Base-by-base conservation (phyloP, 2,329 filamentous ascomycete species). In the Aureobasidium sp. region DNA sequence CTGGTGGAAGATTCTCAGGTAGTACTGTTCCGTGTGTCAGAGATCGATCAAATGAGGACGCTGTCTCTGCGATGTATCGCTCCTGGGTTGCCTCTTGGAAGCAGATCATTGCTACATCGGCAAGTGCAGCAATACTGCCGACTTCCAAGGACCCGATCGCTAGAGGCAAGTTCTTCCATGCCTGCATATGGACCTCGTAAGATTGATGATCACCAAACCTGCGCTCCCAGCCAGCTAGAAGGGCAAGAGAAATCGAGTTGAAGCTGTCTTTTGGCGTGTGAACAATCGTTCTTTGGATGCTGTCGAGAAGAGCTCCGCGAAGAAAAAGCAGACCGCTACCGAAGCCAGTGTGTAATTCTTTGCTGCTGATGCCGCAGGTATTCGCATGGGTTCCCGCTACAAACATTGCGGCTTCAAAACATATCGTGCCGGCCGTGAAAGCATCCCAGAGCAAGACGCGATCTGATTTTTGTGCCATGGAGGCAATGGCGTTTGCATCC, bases 151-250 rank as follows among this genome's bases (percentile, higher is more conserved):
- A 61, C 21, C 61, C 60, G 4, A 51, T 13, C 0, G 63, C 31
- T 3, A 66, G 58, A 5, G 62, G 57, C n/a, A 66, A 43, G 23
- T 40, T 55, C 17, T 60, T 57, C 65, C 65, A 66, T 9, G 65
- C 65, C 29, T 58, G 37, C 61, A 67, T 63, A 49, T 67, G 66
- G 4, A 67, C 55, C 10, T 63, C 61, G 46, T 65, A 67, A 2
- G 62, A 64, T 27, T 61, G 35, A 3, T 33, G 49, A 27, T 67
- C 66, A 9, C 66, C 66, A n/a, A 63, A 67, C 6, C 63, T 62
- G 10, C 63, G 61, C 40, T 67, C 66, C 66, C 66, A 67, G 11
- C 65, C 66, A 25, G 66, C 66, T 15, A 67, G 61, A 4, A 67
- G 53, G 8, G 66, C 66, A 15, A 67, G 64, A 0, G 65, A 64